Evolutionary conservation across 1,284 basidiomycete species (phyloP), one percentile per base, ranked within the genome.

Genomic region (Mrakiaceae sp.): DNA sequence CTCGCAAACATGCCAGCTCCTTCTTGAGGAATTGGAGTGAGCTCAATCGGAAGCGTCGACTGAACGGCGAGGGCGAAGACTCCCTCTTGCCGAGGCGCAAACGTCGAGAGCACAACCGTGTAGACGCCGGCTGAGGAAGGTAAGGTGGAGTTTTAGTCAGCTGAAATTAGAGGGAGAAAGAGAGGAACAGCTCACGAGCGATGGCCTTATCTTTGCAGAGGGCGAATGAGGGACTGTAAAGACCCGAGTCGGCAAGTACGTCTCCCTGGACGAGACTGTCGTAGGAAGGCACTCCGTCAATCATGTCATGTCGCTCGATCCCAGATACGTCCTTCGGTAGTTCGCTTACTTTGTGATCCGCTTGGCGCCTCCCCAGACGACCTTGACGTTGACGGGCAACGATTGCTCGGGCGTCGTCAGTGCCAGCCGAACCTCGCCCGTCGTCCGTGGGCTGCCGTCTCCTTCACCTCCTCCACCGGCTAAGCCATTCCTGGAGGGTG

Each of bases 1-100:
- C 88, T 86, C 46, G 77, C 78, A 72, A 87, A 95, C 91, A 96
- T 90, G 0, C 93, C 93, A 0, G 91, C 90, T 0, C 91, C 92
- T 75, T 97, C 93, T 64, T 85, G 84, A 0, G 81, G 76, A 6
- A 82, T 75, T 0, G 73, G 66, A 7, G 70, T 63, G 5, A 82
- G 39, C 3, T 69, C 65, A 8, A 80, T 54, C 0, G 82, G 81
- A 27, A 77, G 71, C 0, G 84, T 81, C 57, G 85, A 84, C 62
- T 88, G 83, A 3, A 89, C 75, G 27, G 77, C 77, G 39, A 96
- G 74, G 0, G 78, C 78, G 74, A 85, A 95, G 12, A 79, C 69
- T 3, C 88, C 89, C 3, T 79, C 77, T 67, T 86, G 81, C 5
- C 80, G 80, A 0, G 89, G 84, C 68, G 88, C 86, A 72, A 92